Evolutionary conservation across 495 filamentous ascomycete species (phyloP), one percentile per base, ranked within the genome.

Genomic region (Hypoxylon intermedium): DNA sequence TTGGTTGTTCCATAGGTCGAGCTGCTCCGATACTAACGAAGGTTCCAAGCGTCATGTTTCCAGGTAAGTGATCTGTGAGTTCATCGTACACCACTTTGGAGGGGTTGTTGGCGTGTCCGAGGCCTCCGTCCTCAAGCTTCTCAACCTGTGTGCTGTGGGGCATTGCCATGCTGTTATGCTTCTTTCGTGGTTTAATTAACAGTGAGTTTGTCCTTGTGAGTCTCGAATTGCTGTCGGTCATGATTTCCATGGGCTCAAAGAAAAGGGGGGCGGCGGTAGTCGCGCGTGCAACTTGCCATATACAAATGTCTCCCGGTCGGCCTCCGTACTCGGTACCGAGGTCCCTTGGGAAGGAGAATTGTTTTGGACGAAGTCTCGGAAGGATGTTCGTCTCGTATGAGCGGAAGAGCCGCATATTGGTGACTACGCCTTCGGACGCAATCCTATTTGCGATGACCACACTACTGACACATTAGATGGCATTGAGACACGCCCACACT

Each of bases 211-310:
- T 11, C 12, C 31, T 34, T 11, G 31, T 2, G 3, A 2, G 50
- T 9, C 13, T 18, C 21, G 11, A 9, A 11, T 23, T 34, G 21
- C 28, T 1, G n/a, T 69, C 58, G n/a, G 65, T 61, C n/a, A 26
- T 52, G 20, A 69, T 26, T 18, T 55, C 52, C 9, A 72, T 55
- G 0, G 72, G 54, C 33, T 79, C 71, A 65, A 84, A 83, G 60
- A 78, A 83, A 28, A 78, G 74, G 0, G 81, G 78, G 2, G 81
- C 81, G 0, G 81, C 81, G 4, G 75, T 80, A 2, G 81, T 83
- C 1, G 81, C 81, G 6, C 81, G 71, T 0, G 81, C 82, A 0
- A 82, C 78, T 60, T 79, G 42, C 79, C 80, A 83, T 36, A 84
- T 78, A 0, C 68, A 64, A 11, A 80, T 54, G 15, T 67, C 69